These are phyloP conservation scores for Pseudogymnoascus sp. DNA, from an alignment of 2,329 filamentous ascomycete species.

Conservation along the genomic window DNA sequence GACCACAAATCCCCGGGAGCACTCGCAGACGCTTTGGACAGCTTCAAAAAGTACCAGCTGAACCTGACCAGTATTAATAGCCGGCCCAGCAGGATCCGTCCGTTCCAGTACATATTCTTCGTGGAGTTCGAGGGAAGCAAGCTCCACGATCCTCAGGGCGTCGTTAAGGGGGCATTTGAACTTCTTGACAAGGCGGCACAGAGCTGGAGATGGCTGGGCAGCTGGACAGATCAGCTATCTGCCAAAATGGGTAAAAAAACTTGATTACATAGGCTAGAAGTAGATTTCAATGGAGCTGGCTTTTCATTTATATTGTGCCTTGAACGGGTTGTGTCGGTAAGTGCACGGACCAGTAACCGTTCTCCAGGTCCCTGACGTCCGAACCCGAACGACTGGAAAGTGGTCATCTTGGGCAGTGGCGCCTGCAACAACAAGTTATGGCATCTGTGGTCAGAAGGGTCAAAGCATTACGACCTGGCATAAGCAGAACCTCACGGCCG, in stretches of 20 bases:
- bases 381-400: neutral
- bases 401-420: neutral
- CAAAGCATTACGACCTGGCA: neutral
- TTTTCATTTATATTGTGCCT: neutral
- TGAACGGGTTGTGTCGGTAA: neutral
- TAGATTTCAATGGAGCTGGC: neutral
- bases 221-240: conserved; percentile 44
- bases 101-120: conserved; percentile 93
- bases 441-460: neutral
- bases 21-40: conserved; percentile 69
- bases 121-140: conserved; percentile 73
- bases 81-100: conserved; percentile 63
- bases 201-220: conserved; percentile 62
- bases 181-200: conserved; percentile 52
- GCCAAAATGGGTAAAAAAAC: neutral
- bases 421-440: neutral
- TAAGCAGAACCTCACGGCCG: neutral
- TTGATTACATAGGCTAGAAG: neutral
- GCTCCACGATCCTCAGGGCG: conserved; percentile 44
- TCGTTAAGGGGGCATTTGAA: conserved; percentile 53
- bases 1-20: conserved; percentile 72
- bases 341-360: neutral
- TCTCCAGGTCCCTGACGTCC: neutral
- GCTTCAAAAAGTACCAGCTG: conserved; percentile 65
- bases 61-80: conserved; percentile 91